Evolutionary conservation across 208 protist genomes (phyloP), one percentile per base, ranked within the genome.

Genomic region (Leishmania martiniquensis): DNA sequence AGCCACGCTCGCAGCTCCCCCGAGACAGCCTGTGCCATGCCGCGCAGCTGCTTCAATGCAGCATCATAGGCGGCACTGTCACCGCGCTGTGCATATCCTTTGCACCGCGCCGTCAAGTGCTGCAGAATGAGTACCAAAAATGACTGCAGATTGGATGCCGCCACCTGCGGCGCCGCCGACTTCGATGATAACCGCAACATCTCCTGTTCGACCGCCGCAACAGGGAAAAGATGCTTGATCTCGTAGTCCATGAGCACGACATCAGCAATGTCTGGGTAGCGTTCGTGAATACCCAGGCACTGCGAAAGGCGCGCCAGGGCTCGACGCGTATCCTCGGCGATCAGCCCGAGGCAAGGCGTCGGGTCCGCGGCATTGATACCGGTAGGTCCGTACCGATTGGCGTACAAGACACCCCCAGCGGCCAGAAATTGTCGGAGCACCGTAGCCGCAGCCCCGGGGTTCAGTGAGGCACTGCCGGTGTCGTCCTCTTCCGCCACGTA

Each of bases 161-260:
- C 89, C 47, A 93, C 83, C 1, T 81, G 81, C 62, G 89, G 82
- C 22, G 81, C 87, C n/a, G 88, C 81, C 17, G 81, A 75, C 57
- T 83, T 85, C 73, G 82, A 87, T 2, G 80, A 81, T 2, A 91
- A 68, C 39, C 69, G 44, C 51, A 89, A 54, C 39, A 94, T 80
- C 15, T 77, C 69, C 67, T 82, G 66, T 29, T 80, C 75, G 13
- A 96, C 55, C 6, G 86, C 52, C 7, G 83, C 71, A 22, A 76
- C 81, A 29, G 86, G 72, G 39, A 82, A 79, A 9, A 93, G 62
- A 51, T 87, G 81, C 65, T 89, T 89, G 51, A 92, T 85, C 10
- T 82, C 73, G 39, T 82, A 91, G 82, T 96, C 89, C 65, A 96
- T 78, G 7, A 93, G 70, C 4, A 91, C 72, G 9, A 96, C 77